A percentile compares a stretch with the other conserved stretches of the same genome.
Conservation (phyloP, 345 rosid genomes). For the Salix viminalis region DNA sequence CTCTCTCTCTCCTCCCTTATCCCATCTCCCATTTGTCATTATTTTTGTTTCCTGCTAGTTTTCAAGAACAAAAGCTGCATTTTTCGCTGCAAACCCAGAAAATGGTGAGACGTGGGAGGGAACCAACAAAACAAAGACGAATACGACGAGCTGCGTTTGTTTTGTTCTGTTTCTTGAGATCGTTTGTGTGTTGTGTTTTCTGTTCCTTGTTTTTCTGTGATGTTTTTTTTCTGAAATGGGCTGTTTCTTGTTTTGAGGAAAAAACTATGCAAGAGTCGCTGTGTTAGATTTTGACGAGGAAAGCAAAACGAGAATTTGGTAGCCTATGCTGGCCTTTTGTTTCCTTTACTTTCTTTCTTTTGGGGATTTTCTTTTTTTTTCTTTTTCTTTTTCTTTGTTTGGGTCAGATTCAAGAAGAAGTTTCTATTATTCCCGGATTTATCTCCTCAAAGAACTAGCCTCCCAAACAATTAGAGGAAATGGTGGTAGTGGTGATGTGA, state of each 20-base stretch:
- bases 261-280: not conserved
- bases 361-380: not conserved
- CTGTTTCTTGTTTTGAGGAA: constrained; percentile 3
- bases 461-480: constrained; percentile 68
- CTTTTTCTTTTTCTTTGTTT: not conserved
- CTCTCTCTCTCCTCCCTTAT: not conserved
- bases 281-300: constrained; percentile 15
- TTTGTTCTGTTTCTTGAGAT: constrained; percentile 3
- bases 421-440: constrained; percentile 51
- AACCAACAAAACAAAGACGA: constrained; percentile 4
- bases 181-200: not conserved
- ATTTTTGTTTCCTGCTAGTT: not conserved
- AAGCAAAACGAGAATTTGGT: constrained; percentile 13
- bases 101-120: not conserved
- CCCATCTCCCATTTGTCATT: constrained; percentile 11
- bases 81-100: not conserved
- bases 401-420: constrained; percentile 2
- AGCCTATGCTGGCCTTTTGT: constrained; percentile 17
- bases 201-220: not conserved
- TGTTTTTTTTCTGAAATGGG: not conserved
- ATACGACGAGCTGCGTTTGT: not conserved
- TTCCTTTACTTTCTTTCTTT: constrained; percentile 7
- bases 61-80: constrained; percentile 18
- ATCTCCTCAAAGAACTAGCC: constrained; percentile 54
- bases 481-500: constrained; percentile 8